Evolutionary conservation across 768 basidiomycete genomes (phyloP).

Genomic region (Guyanaporus albipodus): DNA sequence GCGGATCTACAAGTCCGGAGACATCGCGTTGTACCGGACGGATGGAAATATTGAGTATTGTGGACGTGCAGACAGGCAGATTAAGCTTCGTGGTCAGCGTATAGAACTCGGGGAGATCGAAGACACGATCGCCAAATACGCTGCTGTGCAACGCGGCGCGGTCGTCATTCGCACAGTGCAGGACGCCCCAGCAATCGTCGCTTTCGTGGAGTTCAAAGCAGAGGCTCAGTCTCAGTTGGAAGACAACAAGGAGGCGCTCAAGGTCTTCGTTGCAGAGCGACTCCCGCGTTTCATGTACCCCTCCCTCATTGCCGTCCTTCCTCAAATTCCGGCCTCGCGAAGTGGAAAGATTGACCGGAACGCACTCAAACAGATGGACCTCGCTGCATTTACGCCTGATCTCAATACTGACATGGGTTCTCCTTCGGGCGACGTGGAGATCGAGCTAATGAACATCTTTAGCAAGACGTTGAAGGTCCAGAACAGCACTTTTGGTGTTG

Average conservation of each 20-base stretch:
- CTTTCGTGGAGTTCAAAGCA: conserved; percentile 26
- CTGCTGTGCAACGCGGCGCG: conserved; percentile 17
- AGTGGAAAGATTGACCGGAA: conserved; percentile 30
- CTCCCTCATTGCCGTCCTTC: conserved; percentile 25
- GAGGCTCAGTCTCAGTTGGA: conserved; percentile 13
- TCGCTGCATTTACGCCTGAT: conserved; percentile 19
- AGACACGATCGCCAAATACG: conserved; percentile 26
- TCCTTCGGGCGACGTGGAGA: conserved; percentile 25
- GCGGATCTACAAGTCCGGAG: conserved; percentile 31
- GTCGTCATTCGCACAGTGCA: conserved; percentile 28
- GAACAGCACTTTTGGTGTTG: conserved; percentile 21
- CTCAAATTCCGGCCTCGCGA: conserved; percentile 21
- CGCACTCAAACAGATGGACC: conserved; percentile 27
- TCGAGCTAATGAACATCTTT: conserved; percentile 25
- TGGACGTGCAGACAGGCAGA: conserved; percentile 32
- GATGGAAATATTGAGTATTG: conserved; percentile 32
- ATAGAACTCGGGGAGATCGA: conserved; percentile 35
- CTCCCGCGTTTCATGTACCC: conserved; percentile 33
- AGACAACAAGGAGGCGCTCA: conserved; percentile 20
- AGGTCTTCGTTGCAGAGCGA: conserved; percentile 26
- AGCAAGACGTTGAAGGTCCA: conserved; percentile 21
- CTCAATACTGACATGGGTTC: conserved; percentile 23
- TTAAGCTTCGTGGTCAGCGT: conserved; percentile 33
- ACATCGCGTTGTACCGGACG: conserved; percentile 25
- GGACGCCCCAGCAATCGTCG: conserved; percentile 28